Conservation (phyloP, 2,329 filamentous ascomycete genomes). For the Diplodia corticola region DNA sequence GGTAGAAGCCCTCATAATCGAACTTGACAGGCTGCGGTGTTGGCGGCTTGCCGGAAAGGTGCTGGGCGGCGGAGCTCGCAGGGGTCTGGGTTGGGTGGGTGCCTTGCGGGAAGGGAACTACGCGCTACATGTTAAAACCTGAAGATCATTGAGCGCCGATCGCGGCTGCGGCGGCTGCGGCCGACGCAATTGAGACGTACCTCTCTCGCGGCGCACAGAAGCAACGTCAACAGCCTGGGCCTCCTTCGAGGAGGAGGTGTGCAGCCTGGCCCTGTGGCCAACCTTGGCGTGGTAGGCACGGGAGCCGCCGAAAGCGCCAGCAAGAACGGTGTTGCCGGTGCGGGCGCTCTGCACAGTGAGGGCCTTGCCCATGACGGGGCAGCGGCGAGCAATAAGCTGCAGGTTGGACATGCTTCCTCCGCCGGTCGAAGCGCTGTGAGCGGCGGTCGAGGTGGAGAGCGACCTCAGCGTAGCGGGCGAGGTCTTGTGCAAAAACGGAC, state of each 20-base stretch:
- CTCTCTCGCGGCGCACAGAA: conserved; percentile 52
- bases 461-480: conserved; percentile 88
- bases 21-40: conserved; percentile 62
- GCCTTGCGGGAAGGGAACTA: conserved; percentile 36
- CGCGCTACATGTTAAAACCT: conserved; percentile 23
- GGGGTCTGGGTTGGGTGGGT: conserved; percentile 25
- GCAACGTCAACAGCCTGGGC: conserved; percentile 72
- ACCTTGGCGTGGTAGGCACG: conserved; percentile 52
- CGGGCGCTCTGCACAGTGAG: conserved; percentile 75
- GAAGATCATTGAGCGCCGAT: conserved; percentile 2
- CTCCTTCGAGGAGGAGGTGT: conserved; percentile 75
- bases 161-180: background rate
- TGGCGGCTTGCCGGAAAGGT: conserved; percentile 45
- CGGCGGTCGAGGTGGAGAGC: conserved; percentile 73
- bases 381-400: conserved; percentile 89
- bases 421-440: conserved; percentile 68
- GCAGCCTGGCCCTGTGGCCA: conserved; percentile 68
- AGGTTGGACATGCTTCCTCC: conserved; percentile 96
- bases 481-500: conserved; percentile 94
- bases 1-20: conserved; percentile 89
- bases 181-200: conserved; percentile 37
- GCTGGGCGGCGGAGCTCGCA: conserved; percentile 26
- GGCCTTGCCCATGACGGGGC: conserved; percentile 98
- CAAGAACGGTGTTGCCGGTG: conserved; percentile 46
- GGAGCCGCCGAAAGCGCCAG: conserved; percentile 52